Conservation (phyloP, 805 yeast species). For the Pichia cephalocereana region DNA sequence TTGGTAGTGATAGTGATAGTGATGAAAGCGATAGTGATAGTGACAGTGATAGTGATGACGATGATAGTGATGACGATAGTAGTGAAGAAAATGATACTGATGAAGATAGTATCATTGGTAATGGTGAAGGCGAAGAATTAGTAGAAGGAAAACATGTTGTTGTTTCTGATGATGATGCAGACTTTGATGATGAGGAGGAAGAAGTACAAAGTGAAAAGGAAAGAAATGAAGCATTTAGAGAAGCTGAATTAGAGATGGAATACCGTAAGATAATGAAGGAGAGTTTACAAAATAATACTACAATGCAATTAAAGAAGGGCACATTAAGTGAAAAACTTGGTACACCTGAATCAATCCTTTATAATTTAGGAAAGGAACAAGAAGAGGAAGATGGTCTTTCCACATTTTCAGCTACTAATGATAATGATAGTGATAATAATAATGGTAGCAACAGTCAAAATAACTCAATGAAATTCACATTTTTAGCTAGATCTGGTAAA, state of each 20-base stretch:
- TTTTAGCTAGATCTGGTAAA: constrained; percentile 48
- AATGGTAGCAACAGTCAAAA: no score
- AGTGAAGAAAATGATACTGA: constrained; percentile 27
- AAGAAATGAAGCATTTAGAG: constrained; percentile 19
- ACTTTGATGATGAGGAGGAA: constrained; percentile 19
- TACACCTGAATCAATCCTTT: constrained; percentile 23
- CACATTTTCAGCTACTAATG: no score
- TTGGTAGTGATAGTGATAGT: constrained; percentile 5
- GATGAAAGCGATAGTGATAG: constrained; percentile 12
- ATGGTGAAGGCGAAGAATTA: constrained; percentile 12
- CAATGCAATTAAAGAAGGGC: background rate
- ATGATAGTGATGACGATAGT: constrained; percentile 21
- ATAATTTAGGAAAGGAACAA: constrained; percentile 18
- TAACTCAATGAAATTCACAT: constrained; percentile 30
- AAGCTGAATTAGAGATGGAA: constrained; percentile 40
- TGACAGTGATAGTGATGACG: constrained; percentile 16
- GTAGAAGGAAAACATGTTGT: constrained; percentile 13
- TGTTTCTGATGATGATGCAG: constrained; percentile 20
- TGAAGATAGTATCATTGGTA: constrained; percentile 15
- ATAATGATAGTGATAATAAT: no score
- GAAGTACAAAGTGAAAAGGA: constrained; percentile 20
- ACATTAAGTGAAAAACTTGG: constrained; percentile 19
- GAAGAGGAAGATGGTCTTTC: constrained; percentile 1
- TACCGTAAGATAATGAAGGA: constrained; percentile 32
- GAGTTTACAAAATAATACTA: constrained; percentile 26